Percentiles rank a stretch among this genome's conserved stretches.
Evolutionary conservation across 2,329 filamentous ascomycete genomes (phyloP).

Genomic region (Didymella pomorum): DNA sequence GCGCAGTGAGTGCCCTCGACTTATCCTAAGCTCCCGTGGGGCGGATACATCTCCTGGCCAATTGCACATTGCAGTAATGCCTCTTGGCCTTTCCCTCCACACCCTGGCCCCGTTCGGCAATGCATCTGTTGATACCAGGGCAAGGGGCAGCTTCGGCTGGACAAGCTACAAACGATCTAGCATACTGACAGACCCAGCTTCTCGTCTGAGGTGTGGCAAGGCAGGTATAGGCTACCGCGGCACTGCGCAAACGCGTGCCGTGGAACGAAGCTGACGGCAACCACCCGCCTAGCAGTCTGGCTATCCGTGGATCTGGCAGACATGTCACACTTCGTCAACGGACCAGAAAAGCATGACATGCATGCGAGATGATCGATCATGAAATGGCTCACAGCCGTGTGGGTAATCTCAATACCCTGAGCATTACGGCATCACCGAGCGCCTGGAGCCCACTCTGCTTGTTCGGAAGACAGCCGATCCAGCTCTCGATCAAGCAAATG

Average conservation of each 20-base stretch:
- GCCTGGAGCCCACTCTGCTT: not conserved
- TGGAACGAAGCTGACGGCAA: not conserved
- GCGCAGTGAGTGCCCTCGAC: not conserved
- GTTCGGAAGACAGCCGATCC: not conserved
- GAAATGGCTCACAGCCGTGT: not conserved
- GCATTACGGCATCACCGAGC: not conserved
- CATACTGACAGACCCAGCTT: not conserved
- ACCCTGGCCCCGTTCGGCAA: not conserved
- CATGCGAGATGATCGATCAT: not conserved
- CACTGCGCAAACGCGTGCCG: not conserved
- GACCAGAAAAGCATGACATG: not conserved
- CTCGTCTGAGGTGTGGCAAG: not conserved
- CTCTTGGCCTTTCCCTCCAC: no score
- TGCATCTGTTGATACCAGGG: not conserved
- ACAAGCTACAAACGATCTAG: not conserved
- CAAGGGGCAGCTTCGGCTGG: not conserved
- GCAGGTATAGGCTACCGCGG: not conserved
- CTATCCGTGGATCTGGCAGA: slow-evolving; percentile 2
- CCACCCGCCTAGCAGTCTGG: not conserved
- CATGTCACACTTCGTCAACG: not conserved
- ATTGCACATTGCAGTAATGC: not conserved
- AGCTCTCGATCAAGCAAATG: not conserved
- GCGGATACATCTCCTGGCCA: not conserved
- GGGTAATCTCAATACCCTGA: not conserved
- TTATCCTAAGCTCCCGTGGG: not conserved